A percentile compares a stretch with the other conserved stretches of the same genome.
Conservation (phyloP, 2,329 filamentous ascomycete genomes). For the Plectosphaerella plurivora region DNA sequence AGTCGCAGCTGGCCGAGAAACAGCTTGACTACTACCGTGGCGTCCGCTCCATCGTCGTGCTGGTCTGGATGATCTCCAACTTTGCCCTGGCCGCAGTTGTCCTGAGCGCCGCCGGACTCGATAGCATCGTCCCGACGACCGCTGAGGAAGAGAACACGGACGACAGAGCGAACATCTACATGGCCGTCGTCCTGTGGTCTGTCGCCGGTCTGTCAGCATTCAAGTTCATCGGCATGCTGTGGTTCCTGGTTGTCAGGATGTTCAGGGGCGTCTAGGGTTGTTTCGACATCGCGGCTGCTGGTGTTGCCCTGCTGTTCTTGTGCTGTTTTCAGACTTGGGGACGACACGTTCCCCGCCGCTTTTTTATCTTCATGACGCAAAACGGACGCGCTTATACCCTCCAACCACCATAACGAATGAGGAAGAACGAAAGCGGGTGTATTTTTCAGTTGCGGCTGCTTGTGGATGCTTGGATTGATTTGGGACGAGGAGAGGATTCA, state of each 20-base stretch:
- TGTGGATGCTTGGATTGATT: too few species aligned
- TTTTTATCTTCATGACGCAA: constrained; percentile 1
- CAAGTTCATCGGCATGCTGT: constrained; percentile 81
- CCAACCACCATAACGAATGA: neutral
- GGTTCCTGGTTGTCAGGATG: constrained; percentile 88
- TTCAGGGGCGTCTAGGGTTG: constrained; percentile 62
- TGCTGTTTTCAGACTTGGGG: neutral
- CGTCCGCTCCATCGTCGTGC: constrained; percentile 85
- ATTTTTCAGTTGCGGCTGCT: neutral
- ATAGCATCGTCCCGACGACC: constrained; percentile 51
- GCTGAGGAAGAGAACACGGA: constrained; percentile 34
- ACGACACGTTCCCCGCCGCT: neutral
- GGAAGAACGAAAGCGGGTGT: neutral
- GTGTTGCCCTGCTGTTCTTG: neutral
- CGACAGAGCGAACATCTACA: constrained; percentile 71
- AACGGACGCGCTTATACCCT: neutral
- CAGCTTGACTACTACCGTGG: constrained; percentile 99
- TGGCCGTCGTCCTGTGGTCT: constrained; percentile 83
- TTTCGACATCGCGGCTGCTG: neutral
- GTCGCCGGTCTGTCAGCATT: constrained; percentile 81
- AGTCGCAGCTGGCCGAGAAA: constrained; percentile 62
- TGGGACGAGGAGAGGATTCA: too few species aligned
- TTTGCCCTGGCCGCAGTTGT: constrained; percentile 84
- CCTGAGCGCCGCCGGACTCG: constrained; percentile 77
- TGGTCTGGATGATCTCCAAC: constrained; percentile 96